Conservation (phyloP, 2,329 filamentous ascomycete species). For the Scedosporium apiospermum region DNA sequence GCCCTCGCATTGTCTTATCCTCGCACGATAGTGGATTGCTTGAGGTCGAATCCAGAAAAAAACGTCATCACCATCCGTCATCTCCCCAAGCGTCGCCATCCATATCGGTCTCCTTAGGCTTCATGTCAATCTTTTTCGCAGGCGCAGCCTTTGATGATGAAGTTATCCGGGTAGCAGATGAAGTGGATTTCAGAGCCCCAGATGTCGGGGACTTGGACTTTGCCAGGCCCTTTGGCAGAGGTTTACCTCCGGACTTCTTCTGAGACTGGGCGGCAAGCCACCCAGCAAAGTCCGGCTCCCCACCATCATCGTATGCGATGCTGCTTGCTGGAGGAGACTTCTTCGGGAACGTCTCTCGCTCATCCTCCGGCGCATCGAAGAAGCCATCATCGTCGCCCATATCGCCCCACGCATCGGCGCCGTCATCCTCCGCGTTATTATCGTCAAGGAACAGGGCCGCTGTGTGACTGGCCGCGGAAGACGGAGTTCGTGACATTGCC, state of each 20-base stretch:
- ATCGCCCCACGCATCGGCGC: slow-evolving; percentile 68
- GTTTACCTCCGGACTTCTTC: slow-evolving; percentile 56
- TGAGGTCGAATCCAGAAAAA: neutral
- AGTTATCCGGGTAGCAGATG: slow-evolving; percentile 28
- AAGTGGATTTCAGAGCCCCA: slow-evolving; percentile 30
- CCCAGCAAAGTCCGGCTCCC: slow-evolving; percentile 90
- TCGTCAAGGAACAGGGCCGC: slow-evolving; percentile 46
- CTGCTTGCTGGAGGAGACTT: slow-evolving; percentile 13
- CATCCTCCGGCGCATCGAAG: slow-evolving; percentile 22
- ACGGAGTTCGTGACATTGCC: slow-evolving; percentile 36
- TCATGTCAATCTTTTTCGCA: slow-evolving; percentile 61
- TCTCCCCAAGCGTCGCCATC: slow-evolving; percentile 60
- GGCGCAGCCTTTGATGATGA: slow-evolving; percentile 13
- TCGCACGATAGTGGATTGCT: neutral
- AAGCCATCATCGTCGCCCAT: slow-evolving; percentile 38
- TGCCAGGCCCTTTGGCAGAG: slow-evolving; percentile 72
- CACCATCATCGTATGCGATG: slow-evolving; percentile 48
- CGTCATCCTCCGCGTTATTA: slow-evolving; percentile 50
- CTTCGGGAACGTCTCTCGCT: slow-evolving; percentile 29
- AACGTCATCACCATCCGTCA: slow-evolving; percentile 41
- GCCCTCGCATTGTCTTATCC: neutral
- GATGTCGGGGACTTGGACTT: slow-evolving; percentile 23
- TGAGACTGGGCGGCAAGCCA: slow-evolving; percentile 84
- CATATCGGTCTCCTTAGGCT: slow-evolving; percentile 49
- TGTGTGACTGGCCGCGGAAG: slow-evolving; percentile 31